Base-by-base conservation (phyloP, 1,139 yeast genomes). In the Kurtzmaniella quercitrusa region DNA sequence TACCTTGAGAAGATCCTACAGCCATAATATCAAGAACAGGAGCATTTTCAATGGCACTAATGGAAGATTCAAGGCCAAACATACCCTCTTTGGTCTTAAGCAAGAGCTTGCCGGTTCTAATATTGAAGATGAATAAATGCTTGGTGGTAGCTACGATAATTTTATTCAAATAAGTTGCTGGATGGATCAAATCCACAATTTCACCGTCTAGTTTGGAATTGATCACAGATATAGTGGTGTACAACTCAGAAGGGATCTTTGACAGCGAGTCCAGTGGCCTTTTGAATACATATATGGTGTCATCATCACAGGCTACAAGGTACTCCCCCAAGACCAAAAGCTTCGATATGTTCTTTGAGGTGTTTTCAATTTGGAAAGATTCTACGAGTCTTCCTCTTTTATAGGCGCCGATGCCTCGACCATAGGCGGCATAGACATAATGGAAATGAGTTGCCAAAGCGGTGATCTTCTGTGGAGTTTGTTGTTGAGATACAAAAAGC, bases 91-190 rank as follows among this genome's bases (percentile, higher is more conserved):
- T 60, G 0, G 90, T 77, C 25, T 81, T 77, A 64, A 61, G 87
- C 27, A 93, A 57, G 31, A 84, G 60, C 59, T 86, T 88, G 2
- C 93, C 91, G 0, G 96, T 81, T 54, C 90, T 79, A 43, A 90
- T 72, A 57, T 93, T 93, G 65, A 76, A 77, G 33, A 93, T 68
- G 41, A 86, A 60, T 39, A 81, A 66, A 3, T 80, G 66, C n/a
- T 72, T 65, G 3, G 93, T 79, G 2, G 93, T 79, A 23, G 82
- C 91, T 31, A 93, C 81, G 1, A 86, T 85, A 34, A 94, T 68
- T 59, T 94, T 94, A 70, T 94, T 94, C 58, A 94, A 67, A 59
- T 93, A 91, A 0, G 99, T 93, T 34, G 98, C 90, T 41, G 95
- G 85, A 62, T 94, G 99, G 10, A 80, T 57, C 23, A 90, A 54